phyloP scores from a whole-genome alignment of 2,329 filamentous ascomycete genomes.

The Grosmannia serpens region DNA sequence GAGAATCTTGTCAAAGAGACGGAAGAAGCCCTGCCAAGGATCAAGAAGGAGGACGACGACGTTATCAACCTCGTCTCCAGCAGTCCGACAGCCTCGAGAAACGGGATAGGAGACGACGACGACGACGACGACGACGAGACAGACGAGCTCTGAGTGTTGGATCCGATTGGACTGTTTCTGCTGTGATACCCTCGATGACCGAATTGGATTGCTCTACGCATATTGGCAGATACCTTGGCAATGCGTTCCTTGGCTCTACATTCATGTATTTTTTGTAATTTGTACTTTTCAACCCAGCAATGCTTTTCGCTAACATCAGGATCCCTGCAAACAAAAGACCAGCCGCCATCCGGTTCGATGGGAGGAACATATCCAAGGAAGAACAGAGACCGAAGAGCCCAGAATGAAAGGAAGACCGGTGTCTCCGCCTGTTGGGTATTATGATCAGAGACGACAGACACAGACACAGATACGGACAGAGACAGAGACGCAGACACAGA shows the following conservation, averaged over 20 bases:
- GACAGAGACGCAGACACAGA: neutral
- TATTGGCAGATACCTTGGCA: too few relatives aligned
- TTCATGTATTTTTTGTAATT: neutral
- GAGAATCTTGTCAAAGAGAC: neutral
- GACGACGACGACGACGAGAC: constrained; percentile 10
- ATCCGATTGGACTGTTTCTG: neutral
- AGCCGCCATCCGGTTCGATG: too few relatives aligned
- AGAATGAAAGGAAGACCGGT: too few relatives aligned
- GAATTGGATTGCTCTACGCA: neutral
- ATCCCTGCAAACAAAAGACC: too few relatives aligned
- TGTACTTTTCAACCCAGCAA: too few relatives aligned
- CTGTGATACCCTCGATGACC: constrained; percentile 9
- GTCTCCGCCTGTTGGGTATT: too few relatives aligned
- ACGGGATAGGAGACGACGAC: too few relatives aligned
- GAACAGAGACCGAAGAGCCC: too few relatives aligned
- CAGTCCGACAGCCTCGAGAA: neutral
- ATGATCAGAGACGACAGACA: too few relatives aligned
- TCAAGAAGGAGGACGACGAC: neutral
- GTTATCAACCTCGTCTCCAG: constrained; percentile 3
- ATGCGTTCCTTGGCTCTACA: too few relatives aligned
- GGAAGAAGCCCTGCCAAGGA: neutral
- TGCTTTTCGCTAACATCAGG: too few relatives aligned
- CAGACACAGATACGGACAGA: neutral
- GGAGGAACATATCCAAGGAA: too few relatives aligned
- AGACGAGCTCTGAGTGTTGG: constrained; percentile 7